Evolutionary conservation across 2,329 filamentous ascomycete genomes (phyloP).

Genomic region (Paracoccidioides brasiliensis): DNA sequence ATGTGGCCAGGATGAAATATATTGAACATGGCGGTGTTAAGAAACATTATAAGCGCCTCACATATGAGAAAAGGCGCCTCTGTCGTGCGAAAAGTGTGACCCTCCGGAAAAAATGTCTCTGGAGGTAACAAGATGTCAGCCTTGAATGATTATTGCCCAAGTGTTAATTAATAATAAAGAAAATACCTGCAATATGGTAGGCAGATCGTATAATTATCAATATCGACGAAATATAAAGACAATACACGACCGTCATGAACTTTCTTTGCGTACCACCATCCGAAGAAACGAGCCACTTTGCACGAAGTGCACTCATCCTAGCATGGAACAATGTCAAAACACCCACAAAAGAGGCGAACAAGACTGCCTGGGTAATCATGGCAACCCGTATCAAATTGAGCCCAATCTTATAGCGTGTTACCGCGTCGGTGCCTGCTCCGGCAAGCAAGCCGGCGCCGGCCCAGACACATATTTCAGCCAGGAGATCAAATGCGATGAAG

Average conservation of each 20-base stretch:
- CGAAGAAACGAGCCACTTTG: neutral
- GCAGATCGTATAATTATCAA: constrained; percentile 6
- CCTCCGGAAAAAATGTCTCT: constrained; percentile 6
- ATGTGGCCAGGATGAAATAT: constrained; percentile 6
- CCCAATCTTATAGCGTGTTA: constrained; percentile 2
- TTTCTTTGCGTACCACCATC: neutral
- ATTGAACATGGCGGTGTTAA: constrained; percentile 6
- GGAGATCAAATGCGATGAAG: constrained; percentile 8
- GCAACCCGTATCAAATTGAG: constrained; percentile 6
- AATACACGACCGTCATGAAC: constrained; percentile 5
- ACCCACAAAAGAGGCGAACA: constrained; percentile 5
- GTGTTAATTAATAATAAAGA: neutral
- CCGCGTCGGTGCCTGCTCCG: neutral
- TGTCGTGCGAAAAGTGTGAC: constrained; percentile 3
- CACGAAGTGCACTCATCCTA: neutral
- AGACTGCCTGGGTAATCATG: constrained; percentile 2
- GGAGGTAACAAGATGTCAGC: neutral
- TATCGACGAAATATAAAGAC: constrained; percentile 6
- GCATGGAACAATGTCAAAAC: constrained; percentile 3
- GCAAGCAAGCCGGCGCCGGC: constrained; percentile 1
- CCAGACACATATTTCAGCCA: constrained; percentile 8
- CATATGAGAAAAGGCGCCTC: constrained; percentile 5
- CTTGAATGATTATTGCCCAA: neutral
- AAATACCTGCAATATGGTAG: constrained; percentile 8
- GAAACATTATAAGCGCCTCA: constrained; percentile 5